phyloP scores from a whole-genome alignment of 2,329 filamentous ascomycete species.

The Aspergillus quadrilineatus region DNA sequence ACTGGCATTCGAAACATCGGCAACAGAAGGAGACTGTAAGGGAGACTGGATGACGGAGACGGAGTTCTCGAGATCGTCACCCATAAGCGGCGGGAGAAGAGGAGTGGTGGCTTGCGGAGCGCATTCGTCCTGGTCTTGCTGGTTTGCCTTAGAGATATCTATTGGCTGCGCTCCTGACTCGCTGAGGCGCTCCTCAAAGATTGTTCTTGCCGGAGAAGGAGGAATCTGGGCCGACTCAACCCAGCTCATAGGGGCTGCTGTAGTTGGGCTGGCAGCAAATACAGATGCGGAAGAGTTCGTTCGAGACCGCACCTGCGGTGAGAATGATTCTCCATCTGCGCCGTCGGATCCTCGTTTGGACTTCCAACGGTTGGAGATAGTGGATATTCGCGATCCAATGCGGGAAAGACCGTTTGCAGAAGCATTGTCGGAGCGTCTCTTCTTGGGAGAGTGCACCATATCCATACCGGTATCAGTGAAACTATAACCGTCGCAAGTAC shows the following conservation, averaged over 20 bases:
- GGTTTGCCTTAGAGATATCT: slow-evolving; percentile 55
- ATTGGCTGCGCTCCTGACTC: slow-evolving; percentile 53
- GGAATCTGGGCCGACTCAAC: slow-evolving; percentile 55
- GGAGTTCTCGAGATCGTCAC: slow-evolving; percentile 50
- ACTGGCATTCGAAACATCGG: slow-evolving; percentile 52
- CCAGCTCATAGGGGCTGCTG: slow-evolving; percentile 35
- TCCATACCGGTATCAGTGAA: slow-evolving; percentile 65
- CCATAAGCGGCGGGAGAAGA: slow-evolving; percentile 77
- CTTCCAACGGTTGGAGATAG: slow-evolving; percentile 58
- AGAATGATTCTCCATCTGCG: slow-evolving; percentile 29
- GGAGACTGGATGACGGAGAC: slow-evolving; percentile 69
- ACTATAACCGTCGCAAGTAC: slow-evolving; percentile 38
- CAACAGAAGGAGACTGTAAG: slow-evolving; percentile 80
- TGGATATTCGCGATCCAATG: slow-evolving; percentile 68
- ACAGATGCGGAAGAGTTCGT: slow-evolving; percentile 45
- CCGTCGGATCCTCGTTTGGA: slow-evolving; percentile 39
- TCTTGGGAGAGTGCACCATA: slow-evolving; percentile 56
- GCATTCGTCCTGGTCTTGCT: slow-evolving; percentile 50
- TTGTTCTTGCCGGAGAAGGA: slow-evolving; percentile 63
- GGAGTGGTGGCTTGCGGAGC: slow-evolving; percentile 74
- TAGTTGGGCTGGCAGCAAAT: slow-evolving; percentile 34
- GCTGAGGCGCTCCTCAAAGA: slow-evolving; percentile 56
- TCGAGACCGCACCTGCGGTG: slow-evolving; percentile 39
- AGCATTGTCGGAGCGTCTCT: slow-evolving; percentile 52
- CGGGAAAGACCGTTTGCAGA: slow-evolving; percentile 59